These are phyloP conservation scores for Leptoxyphium fumago DNA, from an alignment of 2,329 filamentous ascomycete species.

Conservation along the genomic window DNA sequence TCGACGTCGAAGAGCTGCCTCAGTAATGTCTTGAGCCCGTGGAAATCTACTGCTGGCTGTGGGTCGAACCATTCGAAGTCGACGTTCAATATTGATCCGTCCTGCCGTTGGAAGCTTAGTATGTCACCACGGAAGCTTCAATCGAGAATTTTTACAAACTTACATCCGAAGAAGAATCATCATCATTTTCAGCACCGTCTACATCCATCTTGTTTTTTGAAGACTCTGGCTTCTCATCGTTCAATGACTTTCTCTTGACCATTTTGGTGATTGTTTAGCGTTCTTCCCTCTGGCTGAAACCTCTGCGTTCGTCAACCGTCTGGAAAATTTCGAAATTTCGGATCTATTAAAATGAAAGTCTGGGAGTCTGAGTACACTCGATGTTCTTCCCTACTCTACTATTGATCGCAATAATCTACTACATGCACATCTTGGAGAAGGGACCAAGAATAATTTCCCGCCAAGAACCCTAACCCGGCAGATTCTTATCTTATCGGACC, in stretches of 20 bases:
- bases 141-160: background rate
- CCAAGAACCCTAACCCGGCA: background rate
- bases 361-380: too few species aligned
- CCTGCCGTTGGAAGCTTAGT: conserved; percentile 34
- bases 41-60: conserved; percentile 77
- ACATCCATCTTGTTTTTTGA: conserved; percentile 26
- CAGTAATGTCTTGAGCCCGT: conserved; percentile 78
- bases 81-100: conserved; percentile 82
- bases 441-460: background rate
- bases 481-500: background rate
- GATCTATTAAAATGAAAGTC: too few species aligned
- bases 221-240: conserved; percentile 31
- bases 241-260: conserved; percentile 37
- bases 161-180: conserved; percentile 13
- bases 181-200: conserved; percentile 19
- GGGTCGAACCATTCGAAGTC: conserved; percentile 99
- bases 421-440: too few species aligned
- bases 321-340: too few species aligned
- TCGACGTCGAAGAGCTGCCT: conserved; percentile 89
- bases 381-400: too few species aligned
- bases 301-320: too few species aligned
- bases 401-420: too few species aligned
- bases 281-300: background rate
- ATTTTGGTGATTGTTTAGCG: conserved; percentile 20
- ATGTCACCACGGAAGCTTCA: conserved; percentile 1